phyloP scores from a whole-genome alignment of 176 grass and related monocot genomes.

The Neostapfia colusana region DNA sequence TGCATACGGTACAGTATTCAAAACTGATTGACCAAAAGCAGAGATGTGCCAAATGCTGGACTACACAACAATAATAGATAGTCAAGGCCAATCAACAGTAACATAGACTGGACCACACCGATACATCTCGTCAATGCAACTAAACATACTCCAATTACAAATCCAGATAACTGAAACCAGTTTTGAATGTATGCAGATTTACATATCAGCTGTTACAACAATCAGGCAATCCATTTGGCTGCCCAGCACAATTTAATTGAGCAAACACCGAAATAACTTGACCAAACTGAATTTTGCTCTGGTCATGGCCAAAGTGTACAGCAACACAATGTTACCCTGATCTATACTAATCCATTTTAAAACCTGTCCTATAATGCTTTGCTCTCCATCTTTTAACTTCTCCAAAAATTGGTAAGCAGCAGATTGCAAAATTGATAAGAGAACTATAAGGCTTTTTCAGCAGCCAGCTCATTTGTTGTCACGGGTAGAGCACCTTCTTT shows the following conservation, averaged over 20 bases:
- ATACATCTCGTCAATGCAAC: not conserved
- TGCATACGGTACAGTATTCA: no score
- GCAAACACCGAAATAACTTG: not conserved
- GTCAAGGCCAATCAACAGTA: no score
- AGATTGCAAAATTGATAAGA: not conserved
- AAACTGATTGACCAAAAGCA: no score
- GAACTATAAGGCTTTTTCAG: slow-evolving; percentile 18
- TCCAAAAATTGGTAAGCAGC: not conserved
- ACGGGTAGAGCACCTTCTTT: not conserved
- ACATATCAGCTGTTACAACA: slow-evolving; percentile 40
- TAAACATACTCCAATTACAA: not conserved
- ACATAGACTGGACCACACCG: not conserved
- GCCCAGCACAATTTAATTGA: slow-evolving; percentile 20
- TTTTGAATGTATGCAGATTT: slow-evolving; percentile 10
- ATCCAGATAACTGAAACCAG: not conserved
- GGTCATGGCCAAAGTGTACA: not conserved
- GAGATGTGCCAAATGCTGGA: no score
- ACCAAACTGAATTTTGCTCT: not conserved
- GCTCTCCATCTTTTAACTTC: not conserved
- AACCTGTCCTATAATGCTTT: not conserved
- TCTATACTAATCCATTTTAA: slow-evolving; percentile 36
- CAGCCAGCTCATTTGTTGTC: no score
- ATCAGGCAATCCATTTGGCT: not conserved
- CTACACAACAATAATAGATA: no score
- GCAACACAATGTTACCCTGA: not conserved